Evolutionary conservation across 768 basidiomycete genomes (phyloP), one percentile per base, ranked within the genome.

Genomic region (Austroboletus festivus): DNA sequence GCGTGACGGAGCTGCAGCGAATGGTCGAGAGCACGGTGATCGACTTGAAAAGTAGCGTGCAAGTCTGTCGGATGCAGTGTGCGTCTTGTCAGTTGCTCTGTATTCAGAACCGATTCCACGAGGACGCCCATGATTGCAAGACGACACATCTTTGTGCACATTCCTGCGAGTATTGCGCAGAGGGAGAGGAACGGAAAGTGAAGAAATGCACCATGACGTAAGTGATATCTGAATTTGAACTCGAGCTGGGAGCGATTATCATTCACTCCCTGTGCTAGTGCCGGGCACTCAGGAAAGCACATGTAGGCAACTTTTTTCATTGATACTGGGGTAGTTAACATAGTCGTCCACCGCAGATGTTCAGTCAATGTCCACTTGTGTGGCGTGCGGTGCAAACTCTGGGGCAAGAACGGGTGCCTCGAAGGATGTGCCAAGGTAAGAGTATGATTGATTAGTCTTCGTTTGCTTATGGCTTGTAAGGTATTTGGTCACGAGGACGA

Each of bases 261-360:
- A 24, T 40, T 30, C 18, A 24, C 12, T 43, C 23, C 11, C 3
- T n/a, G n/a, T n/a, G n/a, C n/a, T 40, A 82, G 81, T 3, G 82
- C 81, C 40, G 81, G 82, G 1, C 82, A 83, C 57, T 57, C 72
- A 30, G 79, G 77, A 16, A 67, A 66, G 11, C 81, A 83, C 50
- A 65, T 81, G 82, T 83, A 57, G 52, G 78, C 53, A 18, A 42
- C 70, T 48, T 42, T 40, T 20, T 44, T 42, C 21, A 3, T 13
- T 4, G 10, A 30, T 33, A 33, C 18, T 16, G 4, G 13, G 8
- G 4, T 24, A 9, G 31, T 22, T 39, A 1, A 5, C 35, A 42
- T 31, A 30, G 21, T 8, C 31, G 31, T 28, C 26, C 26, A 13
- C 31, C 39, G 30, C 33, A 85, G 83, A 33, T 85, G 82, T 57